A percentile compares a stretch with the other conserved stretches of the same genome.
Conservation (phyloP, 306 rosid genomes). For the Herpetospermum pedunculosum region DNA sequence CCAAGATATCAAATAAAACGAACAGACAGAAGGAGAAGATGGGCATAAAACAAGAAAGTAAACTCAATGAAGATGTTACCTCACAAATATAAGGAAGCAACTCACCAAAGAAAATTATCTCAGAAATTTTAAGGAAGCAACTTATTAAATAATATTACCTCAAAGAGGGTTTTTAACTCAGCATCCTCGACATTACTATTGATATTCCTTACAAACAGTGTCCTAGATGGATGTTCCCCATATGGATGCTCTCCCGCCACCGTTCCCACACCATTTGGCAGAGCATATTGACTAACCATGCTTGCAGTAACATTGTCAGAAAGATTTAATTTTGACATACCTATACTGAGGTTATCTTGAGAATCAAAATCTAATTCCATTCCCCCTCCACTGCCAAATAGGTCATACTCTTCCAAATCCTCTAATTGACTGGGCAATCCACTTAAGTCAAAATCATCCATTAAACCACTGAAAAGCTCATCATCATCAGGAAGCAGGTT, state of each 20-base stretch:
- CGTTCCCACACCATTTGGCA: constrained; percentile 68
- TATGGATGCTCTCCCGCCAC: constrained; percentile 94
- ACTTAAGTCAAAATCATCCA: constrained; percentile 81
- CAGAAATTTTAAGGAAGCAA: neutral
- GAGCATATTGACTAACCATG: constrained; percentile 45
- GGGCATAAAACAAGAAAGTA: neutral
- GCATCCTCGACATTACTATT: constrained; percentile 82
- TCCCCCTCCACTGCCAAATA: constrained; percentile 84
- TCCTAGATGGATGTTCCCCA: constrained; percentile 97
- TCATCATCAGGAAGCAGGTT: constrained; percentile 75
- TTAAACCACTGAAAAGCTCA: constrained; percentile 75
- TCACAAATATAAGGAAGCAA: neutral
- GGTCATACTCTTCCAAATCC: constrained; percentile 76
- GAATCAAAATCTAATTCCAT: constrained; percentile 78
- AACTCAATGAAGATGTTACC: neutral
- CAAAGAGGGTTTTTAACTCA: constrained; percentile 49
- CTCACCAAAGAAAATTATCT: neutral
- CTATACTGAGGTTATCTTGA: constrained; percentile 42
- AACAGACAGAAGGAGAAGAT: neutral
- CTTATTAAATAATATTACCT: constrained; percentile 23
- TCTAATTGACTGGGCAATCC: constrained; percentile 77
- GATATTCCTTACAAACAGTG: constrained; percentile 81
- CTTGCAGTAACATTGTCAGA: constrained; percentile 43
- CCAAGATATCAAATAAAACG: neutral
- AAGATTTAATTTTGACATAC: constrained; percentile 51